Evolutionary conservation across 2,329 filamentous ascomycete species (phyloP).

Genomic region (Phyllosticta citriasiana): DNA sequence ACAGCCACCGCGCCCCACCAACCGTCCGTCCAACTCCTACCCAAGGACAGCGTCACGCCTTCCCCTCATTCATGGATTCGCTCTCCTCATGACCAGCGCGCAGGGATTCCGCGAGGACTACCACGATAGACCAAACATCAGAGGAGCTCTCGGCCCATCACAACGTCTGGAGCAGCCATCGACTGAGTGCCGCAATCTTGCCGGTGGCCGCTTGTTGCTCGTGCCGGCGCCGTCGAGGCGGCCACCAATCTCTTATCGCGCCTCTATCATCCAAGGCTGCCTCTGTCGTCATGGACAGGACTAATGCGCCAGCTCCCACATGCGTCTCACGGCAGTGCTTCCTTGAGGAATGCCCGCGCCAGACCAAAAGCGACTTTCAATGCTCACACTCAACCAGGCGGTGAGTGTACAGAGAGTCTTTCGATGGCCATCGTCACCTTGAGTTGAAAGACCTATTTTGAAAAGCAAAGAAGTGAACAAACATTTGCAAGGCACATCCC

Average conservation of each 20-base stretch:
- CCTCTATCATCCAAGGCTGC: background rate
- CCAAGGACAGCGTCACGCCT: background rate
- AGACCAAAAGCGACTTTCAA: background rate
- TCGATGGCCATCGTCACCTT: too few relatives aligned
- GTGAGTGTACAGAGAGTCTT: too few relatives aligned
- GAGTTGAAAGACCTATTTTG: too few relatives aligned
- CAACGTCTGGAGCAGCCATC: background rate
- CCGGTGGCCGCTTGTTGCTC: background rate
- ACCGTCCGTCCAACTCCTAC: background rate
- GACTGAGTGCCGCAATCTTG: background rate
- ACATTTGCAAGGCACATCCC: background rate
- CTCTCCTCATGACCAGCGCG: background rate
- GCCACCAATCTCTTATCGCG: background rate
- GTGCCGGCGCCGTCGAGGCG: background rate
- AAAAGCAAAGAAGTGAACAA: background rate
- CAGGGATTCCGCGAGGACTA: background rate
- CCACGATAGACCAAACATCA: background rate
- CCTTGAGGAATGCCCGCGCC: background rate
- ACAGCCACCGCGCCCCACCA: background rate
- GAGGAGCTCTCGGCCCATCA: background rate
- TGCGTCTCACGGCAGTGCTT: background rate
- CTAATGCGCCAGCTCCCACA: background rate
- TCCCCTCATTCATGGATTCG: background rate
- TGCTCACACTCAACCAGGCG: too few relatives aligned
- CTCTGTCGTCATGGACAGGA: background rate